A percentile compares a stretch with the other conserved stretches of the same genome.
Evolutionary conservation across 1,284 basidiomycete genomes (phyloP).

Genomic region (Ceratobasidium sp.): DNA sequence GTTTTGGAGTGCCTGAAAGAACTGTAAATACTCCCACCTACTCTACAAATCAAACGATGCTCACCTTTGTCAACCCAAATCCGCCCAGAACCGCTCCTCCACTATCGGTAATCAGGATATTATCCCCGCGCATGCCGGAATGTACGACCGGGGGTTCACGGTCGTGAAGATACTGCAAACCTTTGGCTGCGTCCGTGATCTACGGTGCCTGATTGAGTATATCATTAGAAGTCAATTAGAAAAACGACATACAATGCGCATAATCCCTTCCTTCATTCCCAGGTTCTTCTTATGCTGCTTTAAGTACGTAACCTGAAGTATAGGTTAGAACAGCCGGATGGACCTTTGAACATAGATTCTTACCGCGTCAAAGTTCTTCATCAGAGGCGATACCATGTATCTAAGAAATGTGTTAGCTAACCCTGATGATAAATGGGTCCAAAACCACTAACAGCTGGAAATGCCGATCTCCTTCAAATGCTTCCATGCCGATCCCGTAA

Average conservation of each 20-base stretch:
- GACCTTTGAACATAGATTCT: not conserved
- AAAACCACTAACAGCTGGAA: conserved; percentile 36
- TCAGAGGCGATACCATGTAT: conserved; percentile 39
- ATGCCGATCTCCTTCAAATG: conserved; percentile 23
- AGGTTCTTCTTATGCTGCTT: conserved; percentile 15
- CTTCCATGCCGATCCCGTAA: conserved; percentile 42
- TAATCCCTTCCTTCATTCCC: conserved; percentile 23
- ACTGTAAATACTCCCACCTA: not conserved
- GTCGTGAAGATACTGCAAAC: conserved; percentile 31
- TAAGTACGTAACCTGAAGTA: conserved; percentile 27
- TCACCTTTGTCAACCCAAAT: conserved; percentile 39
- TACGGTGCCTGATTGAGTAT: not conserved
- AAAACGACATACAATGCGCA: conserved; percentile 28
- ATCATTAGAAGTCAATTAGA: too few species aligned
- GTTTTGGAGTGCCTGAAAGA: not conserved
- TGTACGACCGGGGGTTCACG: conserved; percentile 26
- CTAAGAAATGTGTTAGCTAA: not conserved
- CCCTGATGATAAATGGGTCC: not conserved
- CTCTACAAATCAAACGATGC: not conserved
- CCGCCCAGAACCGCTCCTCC: conserved; percentile 36
- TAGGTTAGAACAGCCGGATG: not conserved
- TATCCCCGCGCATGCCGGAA: conserved; percentile 42
- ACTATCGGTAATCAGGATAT: conserved; percentile 29
- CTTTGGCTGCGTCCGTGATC: conserved; percentile 39
- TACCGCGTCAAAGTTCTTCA: conserved; percentile 41